These are phyloP conservation scores for Rhodotorula diobovata DNA, from an alignment of 768 basidiomycete species.

Conservation along the genomic window DNA sequence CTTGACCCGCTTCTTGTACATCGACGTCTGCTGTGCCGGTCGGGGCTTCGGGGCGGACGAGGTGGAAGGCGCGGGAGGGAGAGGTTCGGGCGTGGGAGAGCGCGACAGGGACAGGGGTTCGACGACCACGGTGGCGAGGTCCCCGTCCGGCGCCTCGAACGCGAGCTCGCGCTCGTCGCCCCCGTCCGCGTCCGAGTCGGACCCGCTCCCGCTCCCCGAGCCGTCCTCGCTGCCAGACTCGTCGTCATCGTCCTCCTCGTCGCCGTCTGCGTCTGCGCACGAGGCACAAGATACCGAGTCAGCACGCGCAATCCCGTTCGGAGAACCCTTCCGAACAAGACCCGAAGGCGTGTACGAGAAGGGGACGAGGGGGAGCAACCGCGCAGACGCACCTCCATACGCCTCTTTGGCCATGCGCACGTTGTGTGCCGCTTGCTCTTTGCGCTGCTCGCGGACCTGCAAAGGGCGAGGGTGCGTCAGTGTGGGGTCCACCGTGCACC, in stretches of 20 bases:
- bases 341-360: neutral
- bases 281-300: neutral
- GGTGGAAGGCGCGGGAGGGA: neutral
- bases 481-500: no score
- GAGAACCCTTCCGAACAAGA: no score
- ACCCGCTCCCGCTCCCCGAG: neutral
- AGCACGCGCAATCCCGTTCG: no score
- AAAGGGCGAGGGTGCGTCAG: rapidly evolving
- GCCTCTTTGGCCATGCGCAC: conserved; percentile 22
- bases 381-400: conserved; percentile 36
- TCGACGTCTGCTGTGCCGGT: neutral
- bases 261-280: neutral
- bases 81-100: conserved; percentile 29
- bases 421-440: conserved; percentile 34
- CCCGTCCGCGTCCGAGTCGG: neutral
- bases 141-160: conserved; percentile 22
- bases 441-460: conserved; percentile 32
- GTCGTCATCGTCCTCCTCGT: neutral
- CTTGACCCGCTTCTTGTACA: conserved; percentile 33
- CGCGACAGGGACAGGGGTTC: conserved; percentile 33
- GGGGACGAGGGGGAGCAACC: no score
- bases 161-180: neutral
- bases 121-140: conserved; percentile 32
- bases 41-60: neutral
- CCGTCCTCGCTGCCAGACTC: neutral